Evolutionary conservation across 371 early-diverging fungal genomes (phyloP).

Genomic region (Mucor indicus): DNA sequence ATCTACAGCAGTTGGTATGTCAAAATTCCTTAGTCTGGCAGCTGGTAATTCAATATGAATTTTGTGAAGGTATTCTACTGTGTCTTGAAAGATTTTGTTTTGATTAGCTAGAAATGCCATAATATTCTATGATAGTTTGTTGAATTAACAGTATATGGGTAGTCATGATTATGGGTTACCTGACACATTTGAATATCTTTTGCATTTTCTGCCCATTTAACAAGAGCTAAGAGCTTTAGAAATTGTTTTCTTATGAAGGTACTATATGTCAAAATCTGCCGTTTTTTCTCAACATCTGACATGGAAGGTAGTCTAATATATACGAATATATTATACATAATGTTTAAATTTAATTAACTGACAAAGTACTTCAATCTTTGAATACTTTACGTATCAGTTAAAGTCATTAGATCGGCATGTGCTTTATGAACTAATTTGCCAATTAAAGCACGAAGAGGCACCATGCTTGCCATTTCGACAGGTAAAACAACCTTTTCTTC

Average conservation of each 20-base stretch:
- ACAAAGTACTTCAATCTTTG: too few relatives aligned
- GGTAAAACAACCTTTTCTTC: constrained; percentile 36
- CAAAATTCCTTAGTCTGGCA: constrained; percentile 73
- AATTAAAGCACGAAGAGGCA: constrained; percentile 52
- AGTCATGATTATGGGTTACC: constrained; percentile 25
- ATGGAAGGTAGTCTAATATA: constrained; percentile 52
- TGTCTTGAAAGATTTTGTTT: constrained; percentile 63
- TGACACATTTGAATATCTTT: constrained; percentile 74
- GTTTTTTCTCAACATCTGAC: constrained; percentile 56
- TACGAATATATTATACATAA: background rate
- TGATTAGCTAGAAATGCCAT: constrained; percentile 72
- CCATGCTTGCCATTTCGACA: constrained; percentile 57
- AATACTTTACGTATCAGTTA: constrained; percentile 56
- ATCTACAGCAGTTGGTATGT: constrained; percentile 73
- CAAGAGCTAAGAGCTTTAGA: constrained; percentile 62
- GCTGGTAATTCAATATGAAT: constrained; percentile 61
- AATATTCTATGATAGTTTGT: constrained; percentile 45
- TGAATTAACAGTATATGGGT: background rate
- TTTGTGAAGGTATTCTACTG: constrained; percentile 68
- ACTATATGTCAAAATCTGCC: constrained; percentile 55
- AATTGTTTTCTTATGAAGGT: constrained; percentile 60
- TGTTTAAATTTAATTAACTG: background rate
- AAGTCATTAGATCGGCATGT: constrained; percentile 53
- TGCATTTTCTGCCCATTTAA: constrained; percentile 73
- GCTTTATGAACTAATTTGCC: constrained; percentile 56